Evolutionary conservation across 2,329 filamentous ascomycete species (phyloP).

Genomic region (Parafenestella ontariensis): DNA sequence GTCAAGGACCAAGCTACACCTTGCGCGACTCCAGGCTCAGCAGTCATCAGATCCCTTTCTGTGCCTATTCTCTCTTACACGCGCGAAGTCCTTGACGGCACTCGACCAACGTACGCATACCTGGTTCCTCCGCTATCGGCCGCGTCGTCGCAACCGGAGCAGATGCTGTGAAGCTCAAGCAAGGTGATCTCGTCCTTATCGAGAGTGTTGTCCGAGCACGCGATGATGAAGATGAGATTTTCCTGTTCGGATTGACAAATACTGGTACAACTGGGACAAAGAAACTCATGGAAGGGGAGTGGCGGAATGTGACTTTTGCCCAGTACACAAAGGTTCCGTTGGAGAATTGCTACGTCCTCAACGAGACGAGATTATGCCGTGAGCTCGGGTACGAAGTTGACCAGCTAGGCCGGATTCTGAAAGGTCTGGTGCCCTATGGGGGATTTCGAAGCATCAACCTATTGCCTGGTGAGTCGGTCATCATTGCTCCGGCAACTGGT

Average conservation of each 20-base stretch:
- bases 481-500: constrained; percentile 9
- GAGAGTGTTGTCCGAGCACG: constrained; percentile 47
- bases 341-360: constrained; percentile 43
- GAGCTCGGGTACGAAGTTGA: constrained; percentile 34
- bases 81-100: too few relatives aligned
- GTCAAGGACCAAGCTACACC: too few relatives aligned
- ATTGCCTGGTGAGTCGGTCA: constrained; percentile 1
- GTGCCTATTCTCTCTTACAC: too few relatives aligned
- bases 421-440: background rate
- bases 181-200: constrained; percentile 48
- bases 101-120: background rate
- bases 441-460: constrained; percentile 2
- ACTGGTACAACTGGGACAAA: constrained; percentile 29
- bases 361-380: constrained; percentile 38
- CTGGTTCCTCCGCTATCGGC: constrained; percentile 22
- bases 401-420: background rate
- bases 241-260: constrained; percentile 38
- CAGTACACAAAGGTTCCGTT: constrained; percentile 46
- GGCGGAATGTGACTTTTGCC: constrained; percentile 46
- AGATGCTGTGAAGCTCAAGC: constrained; percentile 19
- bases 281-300: constrained; percentile 38
- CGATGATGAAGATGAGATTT: constrained; percentile 38
- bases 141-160: constrained; percentile 42
- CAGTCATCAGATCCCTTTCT: too few relatives aligned
- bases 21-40: too few relatives aligned